These are phyloP conservation scores for Rhizopogon salebrosus DNA, from an alignment of 768 basidiomycete genomes.

Conservation along the genomic window DNA sequence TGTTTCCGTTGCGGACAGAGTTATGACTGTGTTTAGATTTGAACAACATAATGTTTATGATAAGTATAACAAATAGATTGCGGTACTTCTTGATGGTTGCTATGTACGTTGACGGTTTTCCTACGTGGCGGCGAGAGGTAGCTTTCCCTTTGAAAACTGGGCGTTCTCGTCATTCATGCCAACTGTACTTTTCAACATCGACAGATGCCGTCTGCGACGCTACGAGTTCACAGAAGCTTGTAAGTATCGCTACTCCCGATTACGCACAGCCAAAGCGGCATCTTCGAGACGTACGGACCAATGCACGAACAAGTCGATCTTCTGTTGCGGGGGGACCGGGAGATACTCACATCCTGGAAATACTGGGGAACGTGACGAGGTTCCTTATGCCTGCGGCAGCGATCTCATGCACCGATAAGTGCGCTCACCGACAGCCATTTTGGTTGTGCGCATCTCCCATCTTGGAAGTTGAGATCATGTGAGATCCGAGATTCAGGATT, in stretches of 20 bases:
- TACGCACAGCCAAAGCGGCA: background rate
- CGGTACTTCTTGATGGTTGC: background rate
- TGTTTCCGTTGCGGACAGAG: conserved; percentile 21
- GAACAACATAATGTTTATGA: background rate
- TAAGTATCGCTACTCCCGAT: too few relatives aligned
- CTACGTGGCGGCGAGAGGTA: background rate
- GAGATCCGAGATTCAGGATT: too few relatives aligned
- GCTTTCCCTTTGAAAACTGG: conserved; percentile 39
- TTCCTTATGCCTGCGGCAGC: background rate
- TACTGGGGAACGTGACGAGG: background rate
- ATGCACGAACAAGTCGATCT: background rate
- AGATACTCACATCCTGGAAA: background rate
- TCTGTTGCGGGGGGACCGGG: background rate
- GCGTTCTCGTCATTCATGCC: conserved; percentile 41
- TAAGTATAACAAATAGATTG: background rate
- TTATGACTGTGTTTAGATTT: too few relatives aligned
- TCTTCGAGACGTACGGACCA: background rate
- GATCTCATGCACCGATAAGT: background rate
- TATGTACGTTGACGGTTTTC: too few relatives aligned
- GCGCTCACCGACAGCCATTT: too few relatives aligned
- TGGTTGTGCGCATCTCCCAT: too few relatives aligned
- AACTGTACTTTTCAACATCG: conserved; percentile 48
- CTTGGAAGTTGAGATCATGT: too few relatives aligned
- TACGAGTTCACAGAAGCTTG: too few relatives aligned
- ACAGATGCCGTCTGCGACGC: conserved; percentile 43